These are phyloP conservation scores for Pyrenula aspistea DNA, from an alignment of 495 filamentous ascomycete species.

Conservation along the genomic window DNA sequence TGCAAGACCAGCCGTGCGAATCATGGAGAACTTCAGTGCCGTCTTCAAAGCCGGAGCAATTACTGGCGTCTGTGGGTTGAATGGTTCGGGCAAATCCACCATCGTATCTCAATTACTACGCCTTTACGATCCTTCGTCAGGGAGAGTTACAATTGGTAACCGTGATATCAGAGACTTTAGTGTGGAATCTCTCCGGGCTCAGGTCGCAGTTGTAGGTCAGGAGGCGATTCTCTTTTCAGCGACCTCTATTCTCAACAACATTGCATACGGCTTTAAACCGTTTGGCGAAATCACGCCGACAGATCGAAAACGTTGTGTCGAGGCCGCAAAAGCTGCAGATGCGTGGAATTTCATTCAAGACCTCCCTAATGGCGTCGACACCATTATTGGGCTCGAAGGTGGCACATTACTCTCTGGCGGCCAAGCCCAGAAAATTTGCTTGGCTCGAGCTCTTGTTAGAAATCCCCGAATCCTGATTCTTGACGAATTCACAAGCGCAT, in stretches of 20 bases:
- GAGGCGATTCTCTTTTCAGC: constrained; percentile 61
- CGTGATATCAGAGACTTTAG: constrained; percentile 44
- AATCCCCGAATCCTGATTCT: constrained; percentile 69
- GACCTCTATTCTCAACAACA: constrained; percentile 68
- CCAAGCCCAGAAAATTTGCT: constrained; percentile 49
- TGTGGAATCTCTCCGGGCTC: constrained; percentile 49
- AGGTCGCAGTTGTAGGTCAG: constrained; percentile 69
- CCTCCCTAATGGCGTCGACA: constrained; percentile 54
- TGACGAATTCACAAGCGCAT: constrained; percentile 38
- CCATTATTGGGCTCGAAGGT: constrained; percentile 60
- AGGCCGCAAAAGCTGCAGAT: constrained; percentile 52
- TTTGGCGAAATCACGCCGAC: constrained; percentile 21
- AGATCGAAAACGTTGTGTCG: constrained; percentile 39
- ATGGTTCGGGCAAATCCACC: constrained; percentile 85
- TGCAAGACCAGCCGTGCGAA: constrained; percentile 74
- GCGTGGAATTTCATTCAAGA: constrained; percentile 29
- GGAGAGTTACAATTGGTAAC: constrained; percentile 47
- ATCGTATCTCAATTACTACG: constrained; percentile 62
- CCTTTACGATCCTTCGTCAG: constrained; percentile 46
- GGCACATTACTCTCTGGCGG: constrained; percentile 59
- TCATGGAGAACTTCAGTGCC: constrained; percentile 75
- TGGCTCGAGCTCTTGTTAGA: constrained; percentile 71
- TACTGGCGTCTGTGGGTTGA: constrained; percentile 68
- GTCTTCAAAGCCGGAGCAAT: constrained; percentile 76
- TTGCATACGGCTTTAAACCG: constrained; percentile 57